Evolutionary conservation across 2,329 filamentous ascomycete genomes (phyloP).

Genomic region (Colletotrichum sp.): DNA sequence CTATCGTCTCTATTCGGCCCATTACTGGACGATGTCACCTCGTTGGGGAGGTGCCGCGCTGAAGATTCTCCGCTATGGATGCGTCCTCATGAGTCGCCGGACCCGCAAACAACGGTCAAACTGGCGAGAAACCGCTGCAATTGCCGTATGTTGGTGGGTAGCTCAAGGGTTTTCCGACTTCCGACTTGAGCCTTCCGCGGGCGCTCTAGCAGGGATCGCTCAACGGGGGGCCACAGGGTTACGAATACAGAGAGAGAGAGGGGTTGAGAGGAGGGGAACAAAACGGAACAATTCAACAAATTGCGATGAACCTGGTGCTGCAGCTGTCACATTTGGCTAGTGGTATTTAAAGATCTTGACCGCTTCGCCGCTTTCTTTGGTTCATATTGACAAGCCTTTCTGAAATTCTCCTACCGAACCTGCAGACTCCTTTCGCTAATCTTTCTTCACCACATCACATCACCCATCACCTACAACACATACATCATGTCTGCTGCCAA

Average conservation of each 20-base stretch:
- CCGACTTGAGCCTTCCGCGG: not conserved
- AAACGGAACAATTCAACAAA: not conserved
- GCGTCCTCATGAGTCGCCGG: not conserved
- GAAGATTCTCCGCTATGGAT: conserved; percentile 7
- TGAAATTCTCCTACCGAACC: not conserved
- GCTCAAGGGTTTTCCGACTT: conserved; percentile 11
- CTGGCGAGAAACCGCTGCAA: not conserved
- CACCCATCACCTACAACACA: not conserved
- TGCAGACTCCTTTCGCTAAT: not conserved
- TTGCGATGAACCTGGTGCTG: not conserved
- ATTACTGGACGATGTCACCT: not conserved
- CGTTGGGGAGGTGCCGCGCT: not conserved
- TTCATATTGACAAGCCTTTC: not conserved
- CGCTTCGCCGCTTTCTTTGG: not conserved
- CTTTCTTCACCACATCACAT: not conserved
- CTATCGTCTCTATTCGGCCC: not conserved
- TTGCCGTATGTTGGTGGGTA: not conserved
- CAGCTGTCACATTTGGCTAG: not conserved
- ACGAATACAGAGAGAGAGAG: not conserved
- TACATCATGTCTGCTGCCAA: not conserved
- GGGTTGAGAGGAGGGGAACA: not conserved
- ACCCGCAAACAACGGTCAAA: not conserved
- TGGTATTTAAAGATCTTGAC: not conserved
- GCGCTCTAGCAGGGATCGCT: not conserved
- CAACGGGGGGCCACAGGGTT: not conserved